phyloP scores from a whole-genome alignment of 176 grass and related monocot species.

The Paspalum vaginatum region DNA sequence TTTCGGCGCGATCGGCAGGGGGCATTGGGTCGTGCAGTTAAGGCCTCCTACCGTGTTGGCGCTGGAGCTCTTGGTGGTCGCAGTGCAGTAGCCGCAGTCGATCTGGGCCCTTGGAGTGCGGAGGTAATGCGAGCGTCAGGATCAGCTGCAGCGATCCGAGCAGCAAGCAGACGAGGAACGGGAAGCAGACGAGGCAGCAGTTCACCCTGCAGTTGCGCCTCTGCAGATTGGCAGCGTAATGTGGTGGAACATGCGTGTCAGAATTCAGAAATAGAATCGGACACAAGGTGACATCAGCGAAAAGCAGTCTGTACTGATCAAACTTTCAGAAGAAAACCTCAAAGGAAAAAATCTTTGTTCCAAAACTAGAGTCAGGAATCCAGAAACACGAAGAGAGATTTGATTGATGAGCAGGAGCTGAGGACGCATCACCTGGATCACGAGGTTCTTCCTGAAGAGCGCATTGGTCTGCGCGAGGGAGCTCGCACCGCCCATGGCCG shows the following conservation, averaged over 20 bases:
- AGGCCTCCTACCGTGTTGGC: background rate
- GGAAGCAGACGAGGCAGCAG: constrained; percentile 48
- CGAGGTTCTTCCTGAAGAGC: constrained; percentile 61
- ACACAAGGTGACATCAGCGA: no score
- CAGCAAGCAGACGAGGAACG: constrained; percentile 33
- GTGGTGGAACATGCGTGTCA: background rate
- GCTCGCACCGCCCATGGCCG: constrained; percentile 37
- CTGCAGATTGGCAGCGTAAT: constrained; percentile 8
- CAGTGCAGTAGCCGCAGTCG: background rate
- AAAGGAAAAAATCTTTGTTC: background rate
- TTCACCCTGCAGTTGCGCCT: constrained; percentile 44
- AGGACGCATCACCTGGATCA: constrained; percentile 49
- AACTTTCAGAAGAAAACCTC: background rate
- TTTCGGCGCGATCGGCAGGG: constrained; percentile 32
- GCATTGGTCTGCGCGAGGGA: constrained; percentile 52
- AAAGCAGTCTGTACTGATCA: no score
- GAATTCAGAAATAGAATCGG: no score
- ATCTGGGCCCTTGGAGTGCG: background rate
- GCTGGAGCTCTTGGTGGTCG: background rate
- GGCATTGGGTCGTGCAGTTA: background rate
- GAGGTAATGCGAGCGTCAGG: background rate
- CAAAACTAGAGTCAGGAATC: background rate
- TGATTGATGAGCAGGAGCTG: background rate
- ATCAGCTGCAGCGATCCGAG: constrained; percentile 18
- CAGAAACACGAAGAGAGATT: background rate